Evolutionary conservation across 306 rosid genomes (phyloP).

Genomic region (Begonia peltatifolia): DNA sequence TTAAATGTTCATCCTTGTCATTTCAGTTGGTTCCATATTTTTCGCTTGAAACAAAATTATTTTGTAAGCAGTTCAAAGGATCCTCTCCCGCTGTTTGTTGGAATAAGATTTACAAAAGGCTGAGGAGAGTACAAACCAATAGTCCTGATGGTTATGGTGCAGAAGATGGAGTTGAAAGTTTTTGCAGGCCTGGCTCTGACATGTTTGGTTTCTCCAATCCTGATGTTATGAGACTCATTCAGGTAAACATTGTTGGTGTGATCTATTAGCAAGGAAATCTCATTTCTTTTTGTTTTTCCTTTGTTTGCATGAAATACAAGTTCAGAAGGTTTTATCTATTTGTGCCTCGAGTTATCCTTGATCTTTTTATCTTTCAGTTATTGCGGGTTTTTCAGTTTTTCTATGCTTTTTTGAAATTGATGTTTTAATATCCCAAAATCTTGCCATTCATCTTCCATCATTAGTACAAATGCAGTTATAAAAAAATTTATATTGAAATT

Average conservation of each 20-base stretch:
- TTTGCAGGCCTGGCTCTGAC: conserved; percentile 60
- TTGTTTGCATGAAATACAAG: not conserved
- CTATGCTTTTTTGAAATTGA: too few relatives aligned
- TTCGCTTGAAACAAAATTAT: too few relatives aligned
- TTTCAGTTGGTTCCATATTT: too few relatives aligned
- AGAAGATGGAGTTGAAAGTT: conserved; percentile 27
- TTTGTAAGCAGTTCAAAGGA: conserved; percentile 46
- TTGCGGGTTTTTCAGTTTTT: too few relatives aligned
- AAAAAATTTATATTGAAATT: too few relatives aligned
- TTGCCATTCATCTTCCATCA: too few relatives aligned
- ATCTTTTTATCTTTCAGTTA: too few relatives aligned
- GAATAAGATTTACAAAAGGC: conserved; percentile 64
- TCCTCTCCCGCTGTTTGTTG: conserved; percentile 84
- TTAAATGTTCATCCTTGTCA: too few relatives aligned
- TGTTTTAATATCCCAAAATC: too few relatives aligned
- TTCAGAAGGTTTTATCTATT: not conserved
- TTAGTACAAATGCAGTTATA: too few relatives aligned
- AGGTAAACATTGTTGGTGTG: conserved; percentile 26
- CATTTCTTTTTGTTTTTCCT: not conserved
- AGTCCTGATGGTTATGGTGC: conserved; percentile 35
- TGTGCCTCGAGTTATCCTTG: too few relatives aligned
- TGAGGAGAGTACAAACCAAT: conserved; percentile 32
- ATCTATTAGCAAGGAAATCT: not conserved
- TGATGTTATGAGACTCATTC: conserved; percentile 61
- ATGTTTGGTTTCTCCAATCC: conserved; percentile 93